phyloP scores from a whole-genome alignment of 371 early-diverging fungal species.

The Choanephora cucurbitarum region DNA sequence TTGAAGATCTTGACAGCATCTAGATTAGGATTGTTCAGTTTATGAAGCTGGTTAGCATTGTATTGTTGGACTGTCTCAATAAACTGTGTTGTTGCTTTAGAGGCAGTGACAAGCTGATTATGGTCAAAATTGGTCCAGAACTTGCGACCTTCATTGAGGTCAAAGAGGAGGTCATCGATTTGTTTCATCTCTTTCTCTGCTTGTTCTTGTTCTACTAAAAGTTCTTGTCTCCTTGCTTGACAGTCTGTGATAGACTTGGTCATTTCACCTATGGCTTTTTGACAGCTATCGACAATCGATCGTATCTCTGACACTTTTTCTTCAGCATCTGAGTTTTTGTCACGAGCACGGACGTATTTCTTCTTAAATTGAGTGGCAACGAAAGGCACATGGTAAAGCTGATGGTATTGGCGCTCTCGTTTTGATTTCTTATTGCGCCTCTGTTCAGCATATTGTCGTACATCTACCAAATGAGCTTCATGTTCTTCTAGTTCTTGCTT shows the following conservation, averaged over 20 bases:
- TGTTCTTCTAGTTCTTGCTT: constrained; percentile 15
- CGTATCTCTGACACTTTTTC: constrained; percentile 30
- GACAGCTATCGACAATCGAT: constrained; percentile 19
- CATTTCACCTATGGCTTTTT: constrained; percentile 18
- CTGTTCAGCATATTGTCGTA: constrained; percentile 31
- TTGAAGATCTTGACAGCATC: constrained; percentile 31
- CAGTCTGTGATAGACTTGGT: constrained; percentile 14
- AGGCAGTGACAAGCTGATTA: constrained; percentile 11
- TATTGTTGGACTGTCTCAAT: constrained; percentile 19
- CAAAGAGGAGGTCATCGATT: constrained; percentile 7
- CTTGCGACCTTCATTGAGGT: constrained; percentile 18
- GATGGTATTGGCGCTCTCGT: constrained; percentile 34
- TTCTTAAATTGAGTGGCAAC: constrained; percentile 29
- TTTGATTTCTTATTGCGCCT: constrained; percentile 32
- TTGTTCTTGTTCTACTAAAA: constrained; percentile 11
- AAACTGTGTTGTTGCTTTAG: constrained; percentile 10
- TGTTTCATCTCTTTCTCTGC: constrained; percentile 2
- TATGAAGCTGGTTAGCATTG: background rate
- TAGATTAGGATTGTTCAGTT: constrained; percentile 12
- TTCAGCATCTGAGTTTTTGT: constrained; percentile 35
- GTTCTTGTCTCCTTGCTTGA: constrained; percentile 15
- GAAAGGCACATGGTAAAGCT: constrained; percentile 30
- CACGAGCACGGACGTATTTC: constrained; percentile 38
- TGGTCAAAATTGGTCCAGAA: constrained; percentile 26
- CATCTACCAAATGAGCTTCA: constrained; percentile 19